Evolutionary conservation across 129 eudicot genomes (phyloP), one percentile per base, ranked within the genome.

Genomic region (Apium graveolens): DNA sequence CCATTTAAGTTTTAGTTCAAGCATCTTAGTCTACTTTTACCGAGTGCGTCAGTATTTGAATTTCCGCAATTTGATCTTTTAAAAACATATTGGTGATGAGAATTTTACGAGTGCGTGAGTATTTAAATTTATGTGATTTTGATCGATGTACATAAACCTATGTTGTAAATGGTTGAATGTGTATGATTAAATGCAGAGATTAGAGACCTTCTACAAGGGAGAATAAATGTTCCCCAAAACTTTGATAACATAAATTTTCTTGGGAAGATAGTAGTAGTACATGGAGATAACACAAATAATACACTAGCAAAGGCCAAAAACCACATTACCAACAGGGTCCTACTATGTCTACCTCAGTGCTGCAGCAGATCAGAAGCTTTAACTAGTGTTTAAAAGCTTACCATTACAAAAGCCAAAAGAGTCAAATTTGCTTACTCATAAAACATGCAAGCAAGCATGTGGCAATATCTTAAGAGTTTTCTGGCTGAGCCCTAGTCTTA

Each of bases 381-480:
- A 60, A 60, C 60, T 43, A 42, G 74, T 63, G 24, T 78, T 78
- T 41, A 66, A 80, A 80, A 71, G 79, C 78, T 82, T 68, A 82
- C 34, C 26, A 45, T 18, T 45, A 32, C 76, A 81, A 76, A 75
- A 69, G 82, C 82, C 82, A 82, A 78, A 78, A 85, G 77, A 78
- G 79, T 80, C 77, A 77, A 80, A 83, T 83, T 80, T 83, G 76
- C 81, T 78, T 75, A 34, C 81, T 81, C 81, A 80, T 43, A 78
- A 24, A 35, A 69, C 80, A 86, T 42, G 81, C 85, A 83, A 75
- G 31, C 70, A 76, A 81, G 83, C 79, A 78, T 75, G 81, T 80
- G 80, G 77, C 85, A 83, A 76, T 83, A 76, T 83, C 81, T 77
- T 75, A 76, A 77, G 70, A 38, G 73, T 60, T 70, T 70, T 38